Evolutionary conservation across 2,329 filamentous ascomycete species (phyloP).

Genomic region (Nemania diffusa): DNA sequence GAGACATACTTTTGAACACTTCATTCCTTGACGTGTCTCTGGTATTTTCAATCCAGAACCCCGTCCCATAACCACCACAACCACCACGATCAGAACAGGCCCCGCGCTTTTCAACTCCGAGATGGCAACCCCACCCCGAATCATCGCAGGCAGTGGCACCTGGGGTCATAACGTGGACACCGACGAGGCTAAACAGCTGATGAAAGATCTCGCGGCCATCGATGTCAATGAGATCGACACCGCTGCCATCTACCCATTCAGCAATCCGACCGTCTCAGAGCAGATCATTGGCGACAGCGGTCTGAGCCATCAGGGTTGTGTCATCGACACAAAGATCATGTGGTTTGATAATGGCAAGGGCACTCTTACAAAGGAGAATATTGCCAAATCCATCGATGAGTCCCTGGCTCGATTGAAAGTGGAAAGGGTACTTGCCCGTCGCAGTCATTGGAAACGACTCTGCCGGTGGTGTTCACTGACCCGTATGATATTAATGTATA

Average conservation of each 20-base stretch:
- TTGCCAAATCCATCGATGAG: background rate
- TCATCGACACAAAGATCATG: background rate
- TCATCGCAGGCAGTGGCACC: constrained; percentile 31
- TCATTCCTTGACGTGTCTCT: no score
- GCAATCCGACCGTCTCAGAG: constrained; percentile 23
- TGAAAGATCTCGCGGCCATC: constrained; percentile 21
- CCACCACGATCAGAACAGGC: no score
- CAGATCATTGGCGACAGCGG: constrained; percentile 26
- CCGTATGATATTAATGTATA: no score
- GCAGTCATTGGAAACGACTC: no score
- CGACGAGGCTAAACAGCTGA: constrained; percentile 21
- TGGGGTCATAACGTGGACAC: constrained; percentile 32
- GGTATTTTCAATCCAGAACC: no score
- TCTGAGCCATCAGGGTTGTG: background rate
- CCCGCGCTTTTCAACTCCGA: no score
- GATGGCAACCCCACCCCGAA: no score
- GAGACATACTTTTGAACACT: no score
- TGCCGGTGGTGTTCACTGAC: no score
- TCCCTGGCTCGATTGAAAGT: background rate
- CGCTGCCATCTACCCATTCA: constrained; percentile 31
- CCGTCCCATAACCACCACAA: no score
- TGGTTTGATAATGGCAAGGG: background rate
- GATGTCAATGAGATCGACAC: constrained; percentile 30
- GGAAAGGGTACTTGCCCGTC: background rate
- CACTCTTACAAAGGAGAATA: background rate